These are phyloP conservation scores for Hygrocybe coccinea DNA, from an alignment of 768 basidiomycete species.

Conservation along the genomic window DNA sequence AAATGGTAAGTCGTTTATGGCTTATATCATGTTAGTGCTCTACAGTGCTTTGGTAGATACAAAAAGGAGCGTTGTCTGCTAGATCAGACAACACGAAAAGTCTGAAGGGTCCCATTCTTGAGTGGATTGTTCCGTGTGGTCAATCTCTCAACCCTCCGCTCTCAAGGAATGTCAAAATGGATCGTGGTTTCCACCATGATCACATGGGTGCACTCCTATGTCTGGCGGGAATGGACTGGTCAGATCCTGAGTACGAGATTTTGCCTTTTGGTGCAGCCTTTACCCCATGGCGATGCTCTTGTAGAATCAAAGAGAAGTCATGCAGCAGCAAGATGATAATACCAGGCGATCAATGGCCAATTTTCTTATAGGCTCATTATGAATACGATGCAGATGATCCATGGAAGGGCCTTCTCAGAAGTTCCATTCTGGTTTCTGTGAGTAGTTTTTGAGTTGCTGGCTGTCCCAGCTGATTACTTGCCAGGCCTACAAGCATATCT, in stretches of 20 bases:
- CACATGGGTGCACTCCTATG: slow-evolving; percentile 9
- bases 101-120: background rate
- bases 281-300: background rate
- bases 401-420: background rate
- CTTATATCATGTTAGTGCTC: too few relatives aligned
- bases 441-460: background rate
- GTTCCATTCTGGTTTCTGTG: background rate
- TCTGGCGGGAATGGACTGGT: slow-evolving; percentile 11
- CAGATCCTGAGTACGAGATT: background rate
- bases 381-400: background rate
- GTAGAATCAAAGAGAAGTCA: background rate
- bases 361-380: slow-evolving; percentile 1
- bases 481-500: background rate
- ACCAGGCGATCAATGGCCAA: slow-evolving; percentile 3
- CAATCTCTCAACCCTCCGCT: slow-evolving; percentile 1
- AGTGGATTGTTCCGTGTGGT: background rate
- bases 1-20: slow-evolving; percentile 1
- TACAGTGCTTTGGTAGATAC: background rate
- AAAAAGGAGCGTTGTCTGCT: background rate
- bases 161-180: background rate
- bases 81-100: background rate
- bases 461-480: background rate
- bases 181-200: slow-evolving; percentile 6
- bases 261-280: background rate
- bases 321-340: background rate